Evolutionary conservation across 2,329 filamentous ascomycete genomes (phyloP).

Genomic region (Botrytis cinerea): DNA sequence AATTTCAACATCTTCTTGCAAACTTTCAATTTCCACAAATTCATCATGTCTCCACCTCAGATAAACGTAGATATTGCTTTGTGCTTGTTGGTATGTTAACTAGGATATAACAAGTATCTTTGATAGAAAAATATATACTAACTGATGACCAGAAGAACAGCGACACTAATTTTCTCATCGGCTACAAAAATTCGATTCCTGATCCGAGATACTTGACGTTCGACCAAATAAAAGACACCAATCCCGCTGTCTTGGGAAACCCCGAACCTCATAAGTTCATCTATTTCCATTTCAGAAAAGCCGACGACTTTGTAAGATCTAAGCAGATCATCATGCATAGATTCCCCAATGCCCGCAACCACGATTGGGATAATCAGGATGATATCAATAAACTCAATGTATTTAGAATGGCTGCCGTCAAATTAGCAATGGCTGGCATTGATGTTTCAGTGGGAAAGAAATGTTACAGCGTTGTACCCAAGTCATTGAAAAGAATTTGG

Average conservation of each 20-base stretch:
- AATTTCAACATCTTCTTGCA: not conserved
- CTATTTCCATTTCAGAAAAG: not conserved
- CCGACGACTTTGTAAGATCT: not conserved
- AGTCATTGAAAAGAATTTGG: not conserved
- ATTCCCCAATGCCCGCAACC: not conserved
- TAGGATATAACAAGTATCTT: not conserved
- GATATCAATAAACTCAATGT: not conserved
- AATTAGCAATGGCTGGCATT: not conserved
- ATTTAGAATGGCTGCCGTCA: not conserved
- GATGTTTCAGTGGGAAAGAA: not conserved
- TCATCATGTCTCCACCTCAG: not conserved
- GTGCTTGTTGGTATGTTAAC: not conserved
- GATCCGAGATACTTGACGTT: not conserved
- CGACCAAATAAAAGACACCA: not conserved
- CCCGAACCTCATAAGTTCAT: not conserved
- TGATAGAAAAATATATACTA: not conserved
- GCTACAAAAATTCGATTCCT: not conserved
- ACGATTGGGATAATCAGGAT: not conserved
- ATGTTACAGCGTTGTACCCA: not conserved
- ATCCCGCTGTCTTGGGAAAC: not conserved
- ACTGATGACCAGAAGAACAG: not conserved
- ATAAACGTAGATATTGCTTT: not conserved
- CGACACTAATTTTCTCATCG: no score
- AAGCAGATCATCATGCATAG: slow-evolving; percentile 10
- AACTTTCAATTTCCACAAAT: not conserved